Evolutionary conservation across 2,329 filamentous ascomycete genomes (phyloP).

Genomic region (Penicillium sp.): DNA sequence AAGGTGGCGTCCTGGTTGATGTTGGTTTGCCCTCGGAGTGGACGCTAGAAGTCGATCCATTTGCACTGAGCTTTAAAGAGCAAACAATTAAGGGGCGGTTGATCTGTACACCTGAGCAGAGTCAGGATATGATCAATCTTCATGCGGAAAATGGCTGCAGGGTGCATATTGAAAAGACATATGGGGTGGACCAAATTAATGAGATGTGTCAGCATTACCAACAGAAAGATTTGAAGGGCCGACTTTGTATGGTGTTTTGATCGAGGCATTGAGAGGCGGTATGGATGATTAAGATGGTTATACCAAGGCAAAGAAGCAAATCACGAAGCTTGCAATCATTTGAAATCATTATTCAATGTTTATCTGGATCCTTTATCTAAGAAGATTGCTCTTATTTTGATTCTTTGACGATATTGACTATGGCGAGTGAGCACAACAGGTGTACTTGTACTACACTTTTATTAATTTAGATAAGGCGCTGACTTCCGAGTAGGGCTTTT

Average conservation of each 20-base stretch:
- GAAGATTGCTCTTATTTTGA: too few species aligned
- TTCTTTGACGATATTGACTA: too few species aligned
- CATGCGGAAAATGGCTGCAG: conserved; percentile 11
- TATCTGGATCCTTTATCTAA: too few species aligned
- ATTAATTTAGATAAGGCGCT: too few species aligned
- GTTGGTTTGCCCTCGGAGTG: conserved; percentile 10
- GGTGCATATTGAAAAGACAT: conserved; percentile 16
- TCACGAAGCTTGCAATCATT: too few species aligned
- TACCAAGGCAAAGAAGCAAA: too few species aligned
- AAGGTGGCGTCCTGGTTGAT: conserved; percentile 10
- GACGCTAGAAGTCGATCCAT: conserved; percentile 12
- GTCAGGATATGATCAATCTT: conserved; percentile 15
- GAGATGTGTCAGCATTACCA: conserved; percentile 17
- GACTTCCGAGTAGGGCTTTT: too few species aligned
- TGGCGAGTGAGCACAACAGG: too few species aligned
- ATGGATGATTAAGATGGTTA: background rate
- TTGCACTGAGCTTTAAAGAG: conserved; percentile 15
- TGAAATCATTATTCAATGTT: too few species aligned
- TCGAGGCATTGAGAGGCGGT: background rate
- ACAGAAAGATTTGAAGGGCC: conserved; percentile 9
- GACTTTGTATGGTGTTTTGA: conserved; percentile 16
- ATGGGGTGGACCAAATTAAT: conserved; percentile 15
- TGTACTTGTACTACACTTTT: too few species aligned
- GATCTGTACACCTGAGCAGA: conserved; percentile 14
- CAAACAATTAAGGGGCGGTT: conserved; percentile 11